These are phyloP conservation scores for Penicillium sp. DNA, from an alignment of 2,329 filamentous ascomycete genomes.

Conservation along the genomic window DNA sequence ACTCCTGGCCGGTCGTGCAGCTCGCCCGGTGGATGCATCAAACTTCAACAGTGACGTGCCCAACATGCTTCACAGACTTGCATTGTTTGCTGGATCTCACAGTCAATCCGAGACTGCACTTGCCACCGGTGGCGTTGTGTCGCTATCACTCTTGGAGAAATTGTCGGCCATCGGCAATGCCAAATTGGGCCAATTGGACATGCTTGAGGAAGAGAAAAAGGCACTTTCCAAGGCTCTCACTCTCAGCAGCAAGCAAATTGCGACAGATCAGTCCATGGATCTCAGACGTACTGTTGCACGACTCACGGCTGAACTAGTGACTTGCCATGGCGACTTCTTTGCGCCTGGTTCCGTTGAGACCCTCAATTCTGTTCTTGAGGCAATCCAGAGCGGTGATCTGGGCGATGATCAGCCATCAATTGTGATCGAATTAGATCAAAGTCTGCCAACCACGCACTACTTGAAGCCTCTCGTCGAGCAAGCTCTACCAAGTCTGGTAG, in stretches of 20 bases:
- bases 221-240: conserved; percentile 59
- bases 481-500: conserved; percentile 30
- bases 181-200: conserved; percentile 60
- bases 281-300: conserved; percentile 52
- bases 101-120: conserved; percentile 34
- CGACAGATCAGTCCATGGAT: conserved; percentile 52
- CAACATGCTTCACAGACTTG: conserved; percentile 36
- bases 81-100: conserved; percentile 38
- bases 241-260: conserved; percentile 52
- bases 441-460: conserved; percentile 32
- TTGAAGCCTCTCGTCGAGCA: conserved; percentile 38
- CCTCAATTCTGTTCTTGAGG: conserved; percentile 25
- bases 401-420: conserved; percentile 14
- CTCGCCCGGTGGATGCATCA: conserved; percentile 36
- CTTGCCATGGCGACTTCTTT: conserved; percentile 39
- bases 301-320: conserved; percentile 35
- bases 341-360: conserved; percentile 28
- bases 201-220: conserved; percentile 67
- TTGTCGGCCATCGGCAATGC: conserved; percentile 56
- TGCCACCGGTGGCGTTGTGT: conserved; percentile 52
- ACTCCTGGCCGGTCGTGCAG: conserved; percentile 41
- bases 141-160: conserved; percentile 57
- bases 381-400: conserved; percentile 24
- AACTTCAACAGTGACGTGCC: conserved; percentile 35
- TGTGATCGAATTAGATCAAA: conserved; percentile 20